These are phyloP conservation scores for Tricladium varicosporioides DNA, from an alignment of 2,329 filamentous ascomycete genomes.

Conservation along the genomic window DNA sequence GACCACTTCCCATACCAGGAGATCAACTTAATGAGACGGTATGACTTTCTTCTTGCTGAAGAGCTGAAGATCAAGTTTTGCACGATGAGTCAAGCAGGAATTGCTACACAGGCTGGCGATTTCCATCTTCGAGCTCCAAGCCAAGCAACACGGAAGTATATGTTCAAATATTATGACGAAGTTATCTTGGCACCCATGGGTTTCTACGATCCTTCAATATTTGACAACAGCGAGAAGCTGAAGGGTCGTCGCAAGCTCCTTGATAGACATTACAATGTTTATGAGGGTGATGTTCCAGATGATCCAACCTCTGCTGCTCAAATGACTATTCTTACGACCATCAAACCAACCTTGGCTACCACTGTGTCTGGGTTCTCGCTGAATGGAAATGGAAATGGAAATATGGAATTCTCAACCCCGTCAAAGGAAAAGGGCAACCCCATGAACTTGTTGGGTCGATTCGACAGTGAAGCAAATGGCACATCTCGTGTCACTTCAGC, in stretches of 20 bases:
- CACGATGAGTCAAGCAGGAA: slow-evolving; percentile 85
- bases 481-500: slow-evolving; percentile 79
- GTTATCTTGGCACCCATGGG: slow-evolving; percentile 92
- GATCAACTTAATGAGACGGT: slow-evolving; percentile 85
- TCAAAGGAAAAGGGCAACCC: slow-evolving; percentile 63
- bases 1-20: slow-evolving; percentile 95
- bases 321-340: slow-evolving; percentile 58
- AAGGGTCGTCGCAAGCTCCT: slow-evolving; percentile 76
- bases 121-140: slow-evolving; percentile 89
- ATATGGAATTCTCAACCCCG: slow-evolving; percentile 54
- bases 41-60: slow-evolving; percentile 91
- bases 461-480: slow-evolving; percentile 57
- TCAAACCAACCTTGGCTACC: slow-evolving; percentile 56
- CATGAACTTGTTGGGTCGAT: slow-evolving; percentile 68
- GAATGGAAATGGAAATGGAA: slow-evolving; percentile 34
- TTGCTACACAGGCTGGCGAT: slow-evolving; percentile 83
- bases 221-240: slow-evolving; percentile 80
- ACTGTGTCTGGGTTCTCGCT: slow-evolving; percentile 37
- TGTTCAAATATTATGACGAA: slow-evolving; percentile 97
- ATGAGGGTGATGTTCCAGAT: slow-evolving; percentile 82
- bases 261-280: slow-evolving; percentile 86
- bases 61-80: slow-evolving; percentile 93
- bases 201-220: slow-evolving; percentile 85
- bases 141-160: slow-evolving; percentile 87
- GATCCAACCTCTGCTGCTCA: slow-evolving; percentile 87